These are phyloP conservation scores for Trichoderma atrobrunneum DNA, from an alignment of 2,329 filamentous ascomycete genomes.

Conservation along the genomic window DNA sequence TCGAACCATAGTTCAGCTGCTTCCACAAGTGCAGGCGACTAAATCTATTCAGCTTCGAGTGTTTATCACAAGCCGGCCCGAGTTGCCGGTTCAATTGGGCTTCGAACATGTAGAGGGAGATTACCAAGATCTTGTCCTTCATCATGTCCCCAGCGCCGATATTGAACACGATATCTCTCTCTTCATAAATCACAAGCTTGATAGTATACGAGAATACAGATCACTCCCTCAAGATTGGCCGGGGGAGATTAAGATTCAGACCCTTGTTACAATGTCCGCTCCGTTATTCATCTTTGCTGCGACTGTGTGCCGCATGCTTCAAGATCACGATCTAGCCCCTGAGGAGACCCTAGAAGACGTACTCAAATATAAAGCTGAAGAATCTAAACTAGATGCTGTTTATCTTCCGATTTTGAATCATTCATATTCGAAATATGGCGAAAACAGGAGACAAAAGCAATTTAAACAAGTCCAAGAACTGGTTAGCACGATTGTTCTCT, in stretches of 20 bases:
- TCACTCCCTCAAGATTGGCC: neutral
- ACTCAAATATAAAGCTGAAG: neutral
- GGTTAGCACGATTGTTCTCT: neutral
- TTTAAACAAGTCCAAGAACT: neutral
- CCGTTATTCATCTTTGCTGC: neutral
- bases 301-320: neutral
- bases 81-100: neutral
- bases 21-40: neutral
- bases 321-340: neutral
- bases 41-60: neutral
- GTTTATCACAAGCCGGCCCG: neutral
- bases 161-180: neutral
- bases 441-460: neutral
- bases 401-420: neutral
- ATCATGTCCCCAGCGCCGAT: neutral
- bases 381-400: neutral
- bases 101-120: neutral
- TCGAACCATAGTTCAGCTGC: neutral
- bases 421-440: neutral
- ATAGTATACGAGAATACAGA: neutral
- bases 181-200: neutral
- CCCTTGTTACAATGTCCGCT: neutral
- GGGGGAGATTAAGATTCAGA: fast-evolving
- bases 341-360: neutral
- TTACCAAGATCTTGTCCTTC: neutral